Conservation (phyloP, 371 early-diverging fungal genomes). For the Rhizomucor pusillus region DNA sequence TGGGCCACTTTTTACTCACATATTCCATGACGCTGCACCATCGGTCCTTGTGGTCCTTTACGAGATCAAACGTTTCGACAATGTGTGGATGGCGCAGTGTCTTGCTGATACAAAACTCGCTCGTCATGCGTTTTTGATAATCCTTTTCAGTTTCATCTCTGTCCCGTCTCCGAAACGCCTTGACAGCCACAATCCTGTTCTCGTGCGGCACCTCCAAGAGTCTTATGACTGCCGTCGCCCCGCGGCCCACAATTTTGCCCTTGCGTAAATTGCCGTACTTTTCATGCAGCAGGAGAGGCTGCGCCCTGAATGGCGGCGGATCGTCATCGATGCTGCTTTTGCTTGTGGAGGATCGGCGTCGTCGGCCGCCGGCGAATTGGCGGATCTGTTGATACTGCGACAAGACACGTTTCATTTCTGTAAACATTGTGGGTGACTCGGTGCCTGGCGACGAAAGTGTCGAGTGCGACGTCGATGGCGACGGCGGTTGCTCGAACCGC, state of each 20-base stretch:
- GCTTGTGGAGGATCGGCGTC: conserved; percentile 4
- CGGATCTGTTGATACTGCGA: conserved; percentile 22
- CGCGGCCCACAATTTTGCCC: conserved; percentile 18
- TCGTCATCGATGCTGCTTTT: conserved; percentile 4
- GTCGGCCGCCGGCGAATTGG: conserved; percentile 1
- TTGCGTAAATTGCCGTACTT: conserved; percentile 15
- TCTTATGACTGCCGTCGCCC: conserved; percentile 21
- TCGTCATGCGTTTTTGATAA: conserved; percentile 39
- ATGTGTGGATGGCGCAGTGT: conserved; percentile 25
- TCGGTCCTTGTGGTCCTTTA: conserved; percentile 22
- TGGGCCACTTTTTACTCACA: conserved; percentile 25
- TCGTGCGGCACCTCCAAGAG: conserved; percentile 3
- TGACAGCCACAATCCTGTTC: conserved; percentile 27
- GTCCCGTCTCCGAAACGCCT: conserved; percentile 33
- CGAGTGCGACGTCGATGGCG: conserved; percentile 7
- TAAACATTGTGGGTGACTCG: conserved; percentile 18
- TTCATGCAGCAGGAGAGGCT: conserved; percentile 13
- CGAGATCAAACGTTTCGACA: conserved; percentile 31
- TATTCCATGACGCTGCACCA: conserved; percentile 48
- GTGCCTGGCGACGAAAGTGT: conserved; percentile 10
- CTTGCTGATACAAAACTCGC: conserved; percentile 37
- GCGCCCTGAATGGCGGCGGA: neutral
- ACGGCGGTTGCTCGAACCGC: conserved; percentile 9
- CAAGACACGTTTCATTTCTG: conserved; percentile 17
- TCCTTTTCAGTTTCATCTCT: conserved; percentile 21